Evolutionary conservation across 2,329 filamentous ascomycete genomes (phyloP), one percentile per base, ranked within the genome.

Genomic region (Lasiodiplodia sp.): DNA sequence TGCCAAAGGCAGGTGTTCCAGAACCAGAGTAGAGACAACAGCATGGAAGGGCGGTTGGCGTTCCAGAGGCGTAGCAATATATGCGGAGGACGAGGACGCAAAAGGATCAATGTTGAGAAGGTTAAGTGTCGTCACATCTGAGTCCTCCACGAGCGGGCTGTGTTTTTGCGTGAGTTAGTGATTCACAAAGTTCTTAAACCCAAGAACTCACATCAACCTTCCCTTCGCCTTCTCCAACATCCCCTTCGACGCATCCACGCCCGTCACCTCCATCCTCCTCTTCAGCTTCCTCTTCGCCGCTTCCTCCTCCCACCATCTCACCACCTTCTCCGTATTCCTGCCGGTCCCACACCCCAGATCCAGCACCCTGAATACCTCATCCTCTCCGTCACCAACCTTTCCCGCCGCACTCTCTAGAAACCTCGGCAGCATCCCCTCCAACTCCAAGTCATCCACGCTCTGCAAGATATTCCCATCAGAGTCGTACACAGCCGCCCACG

Each of bases 301-400:
- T 0, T 66, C 58, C 4, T 71, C 14, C 25, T n/a, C 25, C 23
- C 37, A 34, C 73, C 72, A 80, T 25, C 68, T 67, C 23, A 83
- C 73, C 1, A 91, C 80, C 51, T 86, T 86, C 2, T 83, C 70
- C 0, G 88, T 91, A 72, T 89, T 91, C 44, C 89, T 83, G 1
- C 87, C 89, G 0, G 89, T 91, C 2, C 89, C 89, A 73, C 88
- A 90, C 28, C 89, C 89, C 1, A 91, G 79, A 72, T 91, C 89
- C n/a, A 90, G 79, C 34, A 89, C 72, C 38, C 79, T 82, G 64
- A 82, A 71, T 2, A 75, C 73, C 18, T 62, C 52, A 72, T 72
- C 49, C 72, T 58, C 18, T 72, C 14, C 49, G 5, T 25, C n/a
- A 14, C 71, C 56, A 38, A 49, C 44, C 56, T 56, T 14, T 34